Evolutionary conservation across 495 filamentous ascomycete genomes (phyloP).

Genomic region (Amniculicola lignicola): DNA sequence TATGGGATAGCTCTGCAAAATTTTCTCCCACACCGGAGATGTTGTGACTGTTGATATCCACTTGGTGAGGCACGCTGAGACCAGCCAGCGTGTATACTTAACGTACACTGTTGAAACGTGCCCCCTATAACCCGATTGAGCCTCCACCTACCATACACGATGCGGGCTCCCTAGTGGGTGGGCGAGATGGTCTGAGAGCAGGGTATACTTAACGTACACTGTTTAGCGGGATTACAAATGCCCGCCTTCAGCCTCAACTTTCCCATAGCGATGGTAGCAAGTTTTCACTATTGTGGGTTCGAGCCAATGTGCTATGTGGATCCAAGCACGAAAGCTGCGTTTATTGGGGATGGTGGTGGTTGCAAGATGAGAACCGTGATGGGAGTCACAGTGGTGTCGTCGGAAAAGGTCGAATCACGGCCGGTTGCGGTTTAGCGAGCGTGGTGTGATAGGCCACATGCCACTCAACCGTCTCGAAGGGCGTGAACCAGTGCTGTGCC

Average conservation of each 20-base stretch:
- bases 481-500: too few species aligned
- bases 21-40: too few species aligned
- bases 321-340: too few species aligned
- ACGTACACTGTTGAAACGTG: constrained; percentile 28
- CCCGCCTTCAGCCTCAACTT: constrained; percentile 23
- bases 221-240: constrained; percentile 24
- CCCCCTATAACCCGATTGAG: too few species aligned
- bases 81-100: constrained; percentile 30
- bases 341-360: too few species aligned
- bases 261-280: constrained; percentile 21
- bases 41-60: constrained; percentile 13
- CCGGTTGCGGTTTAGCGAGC: neutral
- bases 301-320: too few species aligned
- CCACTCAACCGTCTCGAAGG: neutral
- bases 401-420: neutral
- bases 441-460: neutral
- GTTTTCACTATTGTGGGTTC: too few species aligned
- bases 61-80: constrained; percentile 3
- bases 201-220: constrained; percentile 34
- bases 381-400: neutral
- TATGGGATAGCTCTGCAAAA: too few species aligned
- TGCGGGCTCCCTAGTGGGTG: too few species aligned
- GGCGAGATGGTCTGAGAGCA: neutral
- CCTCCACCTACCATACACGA: too few species aligned
- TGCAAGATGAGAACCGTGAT: neutral